These are phyloP conservation scores for Pichia heedii DNA, from an alignment of 805 yeast species.

Conservation along the genomic window DNA sequence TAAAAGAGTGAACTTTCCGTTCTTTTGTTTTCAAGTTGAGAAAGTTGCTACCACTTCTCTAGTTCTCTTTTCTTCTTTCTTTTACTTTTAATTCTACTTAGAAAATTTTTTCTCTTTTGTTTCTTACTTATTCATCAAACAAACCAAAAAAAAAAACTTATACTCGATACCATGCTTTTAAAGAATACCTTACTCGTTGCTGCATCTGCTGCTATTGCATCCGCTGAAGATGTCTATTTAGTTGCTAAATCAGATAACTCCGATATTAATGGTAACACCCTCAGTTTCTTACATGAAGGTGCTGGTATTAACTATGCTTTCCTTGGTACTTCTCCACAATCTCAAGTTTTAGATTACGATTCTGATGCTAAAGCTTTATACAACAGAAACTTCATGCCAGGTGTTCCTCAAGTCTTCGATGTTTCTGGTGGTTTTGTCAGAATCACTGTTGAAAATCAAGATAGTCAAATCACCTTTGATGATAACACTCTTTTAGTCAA, in stretches of 20 bases:
- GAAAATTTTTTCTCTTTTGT: background rate
- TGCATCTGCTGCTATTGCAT: slow-evolving; percentile 8
- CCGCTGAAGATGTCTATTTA: slow-evolving; percentile 17
- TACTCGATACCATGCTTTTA: slow-evolving; percentile 6
- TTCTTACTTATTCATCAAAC: background rate
- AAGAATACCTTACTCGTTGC: slow-evolving; percentile 4
- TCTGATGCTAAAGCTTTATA: slow-evolving; percentile 11
- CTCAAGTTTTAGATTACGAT: slow-evolving; percentile 10
- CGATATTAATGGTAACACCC: slow-evolving; percentile 21
- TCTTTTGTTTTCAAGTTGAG: no score
- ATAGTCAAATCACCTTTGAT: slow-evolving; percentile 9
- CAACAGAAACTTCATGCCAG: slow-evolving; percentile 11
- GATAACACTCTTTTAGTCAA: slow-evolving; percentile 23
- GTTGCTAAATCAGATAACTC: slow-evolving; percentile 21
- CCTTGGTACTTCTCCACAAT: slow-evolving; percentile 7
- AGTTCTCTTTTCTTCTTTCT: no score
- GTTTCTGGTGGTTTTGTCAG: slow-evolving; percentile 7
- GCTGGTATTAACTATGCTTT: slow-evolving; percentile 38
- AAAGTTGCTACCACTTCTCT: no score
- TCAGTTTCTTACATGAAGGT: slow-evolving; percentile 35
- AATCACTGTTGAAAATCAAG: slow-evolving; percentile 8
- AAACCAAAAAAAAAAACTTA: background rate
- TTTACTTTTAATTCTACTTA: no score
- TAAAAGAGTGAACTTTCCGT: no score
- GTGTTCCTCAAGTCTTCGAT: slow-evolving; percentile 2